Base-by-base conservation (phyloP, 2,329 filamentous ascomycete genomes). In the Xylaria sp. region DNA sequence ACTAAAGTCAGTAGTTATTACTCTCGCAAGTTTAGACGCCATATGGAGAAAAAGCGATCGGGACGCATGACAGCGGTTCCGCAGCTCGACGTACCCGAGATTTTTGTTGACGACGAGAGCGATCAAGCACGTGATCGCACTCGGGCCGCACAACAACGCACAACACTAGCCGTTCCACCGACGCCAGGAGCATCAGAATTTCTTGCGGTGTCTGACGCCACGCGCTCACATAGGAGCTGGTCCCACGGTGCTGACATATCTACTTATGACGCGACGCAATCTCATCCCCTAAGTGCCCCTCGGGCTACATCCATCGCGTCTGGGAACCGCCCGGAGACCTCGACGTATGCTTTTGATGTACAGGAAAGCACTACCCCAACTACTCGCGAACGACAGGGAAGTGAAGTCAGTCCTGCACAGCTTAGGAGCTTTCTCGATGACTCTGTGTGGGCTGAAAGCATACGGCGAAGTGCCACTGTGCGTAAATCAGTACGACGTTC, bases 381-480 rank as follows among this genome's bases (percentile, higher is more conserved):
- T 41, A 76, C 79, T 15, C 88, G 85, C 77, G 88, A 88, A 74
- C 83, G 91, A 52, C 87, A 90, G 28, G 89, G 87, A 64, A 94
- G 91, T 79, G 85, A 86, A 5, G 90, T 94, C 66, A 93, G 89
- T 76, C 90, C 91, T 59, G 88, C 90, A 57, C 91, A 94, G 76
- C 92, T 97, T 74, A 89, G 94, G 79, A 90, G 94, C 74, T 92
- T 96, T 78, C 86, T 98, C 64, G 93, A 96, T 76, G 92, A 95
- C 76, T 96, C 93, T 20, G 91, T 92, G 18, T 98, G 95, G 95
- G 93, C 95, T 61, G 93, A 97, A 82, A 97, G 93, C 84, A 94
- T 98, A 73, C 87, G 94, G 72, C 88, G 94, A 71, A 97, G 94
- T 82, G 94, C 96, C 74, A 97, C 94, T 63, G 87, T 87, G 63